These are phyloP conservation scores for Simplicillium aogashimaense DNA, from an alignment of 2,329 filamentous ascomycete species.

Conservation along the genomic window DNA sequence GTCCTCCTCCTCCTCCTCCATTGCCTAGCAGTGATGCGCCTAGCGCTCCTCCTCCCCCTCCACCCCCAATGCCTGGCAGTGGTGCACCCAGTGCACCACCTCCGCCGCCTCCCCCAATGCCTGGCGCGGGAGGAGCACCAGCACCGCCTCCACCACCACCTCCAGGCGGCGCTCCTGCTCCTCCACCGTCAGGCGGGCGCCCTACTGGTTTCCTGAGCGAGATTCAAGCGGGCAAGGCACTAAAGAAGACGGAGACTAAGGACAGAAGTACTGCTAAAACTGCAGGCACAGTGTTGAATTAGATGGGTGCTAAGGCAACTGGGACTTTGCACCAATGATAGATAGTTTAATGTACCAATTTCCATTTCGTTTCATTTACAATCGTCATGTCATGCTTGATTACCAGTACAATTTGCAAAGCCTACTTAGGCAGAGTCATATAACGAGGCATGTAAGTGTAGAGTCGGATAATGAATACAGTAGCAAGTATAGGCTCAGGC, in stretches of 20 bases:
- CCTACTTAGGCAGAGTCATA: too few species aligned
- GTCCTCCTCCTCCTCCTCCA: conserved; percentile 20
- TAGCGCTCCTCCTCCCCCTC: conserved; percentile 26
- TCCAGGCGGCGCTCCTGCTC: conserved; percentile 28
- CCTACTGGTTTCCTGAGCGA: conserved; percentile 64
- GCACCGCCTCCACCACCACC: conserved; percentile 33
- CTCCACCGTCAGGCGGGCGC: conserved; percentile 35
- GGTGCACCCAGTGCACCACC: conserved; percentile 15
- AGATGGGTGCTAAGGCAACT: conserved; percentile 5
- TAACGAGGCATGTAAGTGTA: too few species aligned
- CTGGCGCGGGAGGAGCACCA: conserved; percentile 20
- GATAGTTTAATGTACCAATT: neutral
- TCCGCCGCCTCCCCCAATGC: conserved; percentile 29
- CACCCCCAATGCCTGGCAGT: conserved; percentile 20
- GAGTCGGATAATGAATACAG: too few species aligned
- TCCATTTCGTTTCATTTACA: too few species aligned
- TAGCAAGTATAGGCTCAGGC: too few species aligned
- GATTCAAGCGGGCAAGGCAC: conserved; percentile 67
- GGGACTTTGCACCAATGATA: conserved; percentile 2
- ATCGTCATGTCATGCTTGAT: too few species aligned
- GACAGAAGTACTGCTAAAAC: conserved; percentile 66
- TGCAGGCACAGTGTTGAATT: conserved; percentile 65
- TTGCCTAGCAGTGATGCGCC: conserved; percentile 24
- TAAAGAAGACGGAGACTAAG: conserved; percentile 85
- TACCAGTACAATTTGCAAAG: too few species aligned